phyloP scores from a whole-genome alignment of 495 filamentous ascomycete species.

The Xylaria acuta region DNA sequence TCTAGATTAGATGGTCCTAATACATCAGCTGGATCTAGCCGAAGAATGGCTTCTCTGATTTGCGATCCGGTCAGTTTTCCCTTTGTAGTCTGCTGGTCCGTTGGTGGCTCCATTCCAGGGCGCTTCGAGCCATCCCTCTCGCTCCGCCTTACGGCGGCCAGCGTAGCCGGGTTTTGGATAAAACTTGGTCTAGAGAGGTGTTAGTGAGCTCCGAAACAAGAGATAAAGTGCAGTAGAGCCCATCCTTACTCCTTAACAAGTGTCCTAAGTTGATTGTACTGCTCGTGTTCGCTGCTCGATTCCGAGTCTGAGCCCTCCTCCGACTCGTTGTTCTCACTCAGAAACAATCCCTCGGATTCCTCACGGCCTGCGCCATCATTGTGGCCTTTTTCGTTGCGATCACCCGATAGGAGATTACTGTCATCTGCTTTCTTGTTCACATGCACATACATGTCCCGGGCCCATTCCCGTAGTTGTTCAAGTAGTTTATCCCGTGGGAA shows the following conservation, averaged over 20 bases:
- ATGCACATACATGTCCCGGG: conserved; percentile 26
- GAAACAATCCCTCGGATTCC: conserved; percentile 28
- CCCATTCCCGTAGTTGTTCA: conserved; percentile 32
- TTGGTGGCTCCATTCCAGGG: background rate
- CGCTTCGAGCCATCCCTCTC: conserved; percentile 20
- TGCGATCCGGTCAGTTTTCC: conserved; percentile 19
- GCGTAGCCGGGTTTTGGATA: conserved; percentile 29
- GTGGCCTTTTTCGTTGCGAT: background rate
- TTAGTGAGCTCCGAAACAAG: conserved; percentile 24
- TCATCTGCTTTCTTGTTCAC: conserved; percentile 12
- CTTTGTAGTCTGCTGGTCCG: conserved; percentile 21
- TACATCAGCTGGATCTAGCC: conserved; percentile 29
- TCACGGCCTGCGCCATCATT: background rate
- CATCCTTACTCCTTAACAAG: conserved; percentile 16
- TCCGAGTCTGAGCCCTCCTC: conserved; percentile 19
- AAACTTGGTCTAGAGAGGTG: conserved; percentile 31
- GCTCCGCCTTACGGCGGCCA: conserved; percentile 36
- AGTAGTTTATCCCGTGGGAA: conserved; percentile 28
- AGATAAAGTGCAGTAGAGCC: background rate
- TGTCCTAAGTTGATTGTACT: conserved; percentile 21
- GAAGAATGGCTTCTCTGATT: conserved; percentile 34
- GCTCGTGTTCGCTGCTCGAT: background rate
- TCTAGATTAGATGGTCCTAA: conserved; percentile 12
- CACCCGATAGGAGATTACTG: background rate
- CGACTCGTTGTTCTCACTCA: conserved; percentile 19